Percentiles rank a stretch among this genome's conserved stretches.
These are phyloP conservation scores for Lachancea cidri DNA, from an alignment of 805 yeast genomes.

Conservation along the genomic window DNA sequence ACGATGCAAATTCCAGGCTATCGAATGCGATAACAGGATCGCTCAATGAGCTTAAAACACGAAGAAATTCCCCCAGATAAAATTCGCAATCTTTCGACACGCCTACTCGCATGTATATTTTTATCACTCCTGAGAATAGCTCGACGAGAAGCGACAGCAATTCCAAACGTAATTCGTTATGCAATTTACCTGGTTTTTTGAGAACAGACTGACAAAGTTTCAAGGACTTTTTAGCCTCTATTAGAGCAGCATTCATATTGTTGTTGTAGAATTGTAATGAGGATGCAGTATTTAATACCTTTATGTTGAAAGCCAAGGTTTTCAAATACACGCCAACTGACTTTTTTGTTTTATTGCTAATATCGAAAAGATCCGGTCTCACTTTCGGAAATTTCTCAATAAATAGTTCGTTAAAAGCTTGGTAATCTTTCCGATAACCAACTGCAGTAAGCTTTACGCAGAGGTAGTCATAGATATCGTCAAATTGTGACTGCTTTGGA, in stretches of 20 bases:
- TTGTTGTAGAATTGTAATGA: constrained; percentile 14
- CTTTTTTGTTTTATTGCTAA: constrained; percentile 18
- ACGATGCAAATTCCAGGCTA: constrained; percentile 14
- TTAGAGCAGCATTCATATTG: constrained; percentile 21
- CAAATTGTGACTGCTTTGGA: constrained; percentile 7
- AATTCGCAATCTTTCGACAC: constrained; percentile 53
- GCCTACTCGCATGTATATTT: constrained; percentile 44
- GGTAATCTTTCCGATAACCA: constrained; percentile 14
- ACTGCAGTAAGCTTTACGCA: constrained; percentile 8
- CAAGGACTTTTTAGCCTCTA: constrained; percentile 44
- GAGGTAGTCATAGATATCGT: constrained; percentile 11
- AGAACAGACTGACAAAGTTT: constrained; percentile 50
- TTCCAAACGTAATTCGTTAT: constrained; percentile 34
- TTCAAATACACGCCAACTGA: constrained; percentile 20
- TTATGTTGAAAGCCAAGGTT: constrained; percentile 27
- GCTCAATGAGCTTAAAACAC: constrained; percentile 30
- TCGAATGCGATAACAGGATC: constrained; percentile 26
- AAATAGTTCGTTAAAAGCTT: constrained; percentile 18
- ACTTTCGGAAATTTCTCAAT: constrained; percentile 10
- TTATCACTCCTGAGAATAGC: constrained; percentile 38
- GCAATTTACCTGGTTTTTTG: constrained; percentile 33
- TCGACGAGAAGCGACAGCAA: constrained; percentile 34
- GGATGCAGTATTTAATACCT: constrained; percentile 18
- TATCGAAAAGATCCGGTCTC: constrained; percentile 23
- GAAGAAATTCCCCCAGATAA: constrained; percentile 46